Conservation (phyloP, 2,329 filamentous ascomycete species). For the Aspergillus aculeatinus region DNA sequence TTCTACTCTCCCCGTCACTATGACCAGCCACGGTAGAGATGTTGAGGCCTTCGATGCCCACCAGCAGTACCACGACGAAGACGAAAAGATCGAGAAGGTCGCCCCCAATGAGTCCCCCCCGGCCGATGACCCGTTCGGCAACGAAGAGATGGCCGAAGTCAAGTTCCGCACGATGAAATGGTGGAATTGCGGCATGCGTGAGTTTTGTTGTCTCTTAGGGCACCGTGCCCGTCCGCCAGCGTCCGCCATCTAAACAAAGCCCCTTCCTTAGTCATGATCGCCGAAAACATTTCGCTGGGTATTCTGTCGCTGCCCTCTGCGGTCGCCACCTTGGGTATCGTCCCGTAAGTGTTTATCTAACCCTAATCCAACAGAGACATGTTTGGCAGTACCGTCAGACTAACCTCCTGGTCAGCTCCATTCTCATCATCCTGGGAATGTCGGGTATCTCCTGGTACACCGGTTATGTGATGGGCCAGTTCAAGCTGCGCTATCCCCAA, state of each 20-base stretch:
- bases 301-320: constrained; percentile 57
- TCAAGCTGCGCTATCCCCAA: constrained; percentile 57
- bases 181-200: constrained; percentile 42
- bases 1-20: not conserved
- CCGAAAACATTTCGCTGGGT: constrained; percentile 59
- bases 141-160: constrained; percentile 42
- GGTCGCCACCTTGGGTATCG: constrained; percentile 54
- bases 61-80: not conserved
- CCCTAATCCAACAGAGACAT: not conserved
- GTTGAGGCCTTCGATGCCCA: not conserved
- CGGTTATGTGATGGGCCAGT: constrained; percentile 59
- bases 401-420: constrained; percentile 34
- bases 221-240: not conserved
- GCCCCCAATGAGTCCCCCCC: constrained; percentile 5
- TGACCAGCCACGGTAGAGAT: not conserved
- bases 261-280: constrained; percentile 51
- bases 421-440: constrained; percentile 54
- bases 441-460: constrained; percentile 59
- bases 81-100: constrained; percentile 11
- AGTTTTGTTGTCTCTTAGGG: constrained; percentile 10
- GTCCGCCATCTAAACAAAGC: constrained; percentile 5
- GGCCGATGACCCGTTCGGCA: constrained; percentile 37
- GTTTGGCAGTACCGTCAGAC: not conserved
- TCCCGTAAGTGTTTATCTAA: constrained; percentile 41
- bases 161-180: constrained; percentile 54